Conservation (phyloP, 1,139 yeast genomes). For the Suhomyces bolitotheri region DNA sequence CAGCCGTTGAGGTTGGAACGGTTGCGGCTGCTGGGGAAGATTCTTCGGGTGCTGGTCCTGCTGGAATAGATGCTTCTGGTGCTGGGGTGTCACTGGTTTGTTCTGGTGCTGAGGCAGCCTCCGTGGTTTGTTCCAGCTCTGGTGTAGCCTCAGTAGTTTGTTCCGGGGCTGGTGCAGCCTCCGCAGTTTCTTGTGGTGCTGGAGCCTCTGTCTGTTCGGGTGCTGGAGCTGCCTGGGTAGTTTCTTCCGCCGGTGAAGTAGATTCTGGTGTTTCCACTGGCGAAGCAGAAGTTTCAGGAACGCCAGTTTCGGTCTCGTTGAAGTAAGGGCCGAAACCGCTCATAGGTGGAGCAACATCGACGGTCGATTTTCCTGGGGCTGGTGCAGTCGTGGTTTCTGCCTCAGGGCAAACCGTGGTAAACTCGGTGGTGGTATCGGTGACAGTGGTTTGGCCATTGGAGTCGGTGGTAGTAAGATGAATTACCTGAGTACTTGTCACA, state of each 20-base stretch:
- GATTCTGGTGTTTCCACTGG: slow-evolving; percentile 7
- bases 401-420: not conserved
- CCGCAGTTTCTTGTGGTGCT: no score
- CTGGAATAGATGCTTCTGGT: slow-evolving; percentile 4
- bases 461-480: no score
- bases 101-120: not conserved
- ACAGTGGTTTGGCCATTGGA: slow-evolving; percentile 5
- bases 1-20: slow-evolving; percentile 2
- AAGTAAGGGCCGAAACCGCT: no score
- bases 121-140: no score
- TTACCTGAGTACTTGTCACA: no score
- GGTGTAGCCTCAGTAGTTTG: no score
- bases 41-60: not conserved
- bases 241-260: slow-evolving; percentile 8
- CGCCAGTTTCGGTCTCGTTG: no score
- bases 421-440: not conserved
- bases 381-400: not conserved
- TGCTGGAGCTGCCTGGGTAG: not conserved
- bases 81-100: not conserved
- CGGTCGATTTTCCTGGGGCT: no score
- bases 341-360: no score
- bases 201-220: no score
- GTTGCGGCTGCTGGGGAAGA: not conserved
- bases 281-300: slow-evolving; percentile 14
- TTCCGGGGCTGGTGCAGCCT: no score